Evolutionary conservation across 768 basidiomycete genomes (phyloP).

Genomic region (Agaricus sinodeliciosus): DNA sequence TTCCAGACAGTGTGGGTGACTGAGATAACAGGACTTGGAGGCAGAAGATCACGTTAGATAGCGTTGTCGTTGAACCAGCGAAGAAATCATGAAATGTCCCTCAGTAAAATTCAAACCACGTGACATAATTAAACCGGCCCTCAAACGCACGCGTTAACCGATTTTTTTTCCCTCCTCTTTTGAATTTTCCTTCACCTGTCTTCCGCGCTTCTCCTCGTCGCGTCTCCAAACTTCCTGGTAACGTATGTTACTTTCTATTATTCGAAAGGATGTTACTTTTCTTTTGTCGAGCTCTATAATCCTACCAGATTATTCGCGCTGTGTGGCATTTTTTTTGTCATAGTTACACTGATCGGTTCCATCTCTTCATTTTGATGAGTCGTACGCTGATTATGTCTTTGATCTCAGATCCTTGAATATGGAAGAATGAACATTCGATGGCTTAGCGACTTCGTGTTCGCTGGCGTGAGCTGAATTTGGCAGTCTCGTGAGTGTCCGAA

Average conservation of each 20-base stretch:
- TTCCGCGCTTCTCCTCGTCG: background rate
- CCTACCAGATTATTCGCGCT: slow-evolving; percentile 46
- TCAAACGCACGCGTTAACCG: background rate
- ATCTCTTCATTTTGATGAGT: slow-evolving; percentile 6
- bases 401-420: background rate
- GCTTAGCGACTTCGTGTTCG: slow-evolving; percentile 2
- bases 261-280: slow-evolving; percentile 56
- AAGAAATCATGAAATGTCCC: too few species aligned
- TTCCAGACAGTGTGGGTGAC: too few species aligned
- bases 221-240: background rate
- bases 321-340: slow-evolving; percentile 64
- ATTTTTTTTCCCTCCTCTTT: background rate
- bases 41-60: too few species aligned
- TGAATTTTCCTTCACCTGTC: background rate
- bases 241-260: slow-evolving; percentile 10
- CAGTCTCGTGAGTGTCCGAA: background rate
- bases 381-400: slow-evolving; percentile 8
- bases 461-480: background rate
- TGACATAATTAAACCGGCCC: background rate
- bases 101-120: background rate
- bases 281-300: slow-evolving; percentile 38
- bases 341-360: slow-evolving; percentile 85
- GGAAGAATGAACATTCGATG: background rate
- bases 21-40: too few species aligned
- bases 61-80: too few species aligned